Evolutionary conservation across 805 yeast genomes (phyloP).

Genomic region (Pichia cabralensis): DNA sequence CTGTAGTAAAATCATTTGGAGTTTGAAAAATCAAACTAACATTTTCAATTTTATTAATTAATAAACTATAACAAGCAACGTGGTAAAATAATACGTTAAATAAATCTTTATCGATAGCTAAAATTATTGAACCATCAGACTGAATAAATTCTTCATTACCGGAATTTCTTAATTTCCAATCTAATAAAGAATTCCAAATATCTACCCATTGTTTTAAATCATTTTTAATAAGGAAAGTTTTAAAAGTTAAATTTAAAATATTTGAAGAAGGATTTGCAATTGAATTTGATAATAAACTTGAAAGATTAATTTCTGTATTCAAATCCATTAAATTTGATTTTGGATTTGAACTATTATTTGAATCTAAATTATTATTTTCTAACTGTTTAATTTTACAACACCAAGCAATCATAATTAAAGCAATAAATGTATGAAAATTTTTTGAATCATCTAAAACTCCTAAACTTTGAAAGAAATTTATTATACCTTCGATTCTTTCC

Average conservation of each 20-base stretch:
- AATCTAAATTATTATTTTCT: not conserved
- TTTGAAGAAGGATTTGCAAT: not conserved
- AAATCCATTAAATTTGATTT: not conserved
- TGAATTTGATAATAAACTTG: not conserved
- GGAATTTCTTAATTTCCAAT: constrained; percentile 2
- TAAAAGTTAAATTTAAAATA: constrained; percentile 1
- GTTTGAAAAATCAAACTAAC: constrained; percentile 5
- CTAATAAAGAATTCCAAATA: constrained; percentile 26
- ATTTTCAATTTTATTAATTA: constrained; percentile 4
- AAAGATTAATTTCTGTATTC: not conserved
- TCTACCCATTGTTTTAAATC: constrained; percentile 27
- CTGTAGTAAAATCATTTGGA: constrained; percentile 5
- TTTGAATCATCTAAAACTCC: constrained; percentile 16
- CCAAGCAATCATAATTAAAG: constrained; percentile 3
- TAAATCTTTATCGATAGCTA: constrained; percentile 6
- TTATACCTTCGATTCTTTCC: constrained; percentile 32
- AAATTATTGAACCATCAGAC: constrained; percentile 6
- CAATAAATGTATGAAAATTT: not conserved
- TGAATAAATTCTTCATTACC: constrained; percentile 5
- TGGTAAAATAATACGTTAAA: constrained; percentile 5
- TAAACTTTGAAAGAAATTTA: constrained; percentile 26
- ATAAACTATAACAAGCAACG: constrained; percentile 4
- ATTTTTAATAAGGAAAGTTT: constrained; percentile 17
- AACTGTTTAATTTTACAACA: constrained; percentile 1
- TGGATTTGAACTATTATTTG: not conserved